These are phyloP conservation scores for Agaricales sp. DNA, from an alignment of 1,284 basidiomycete species.

Conservation along the genomic window DNA sequence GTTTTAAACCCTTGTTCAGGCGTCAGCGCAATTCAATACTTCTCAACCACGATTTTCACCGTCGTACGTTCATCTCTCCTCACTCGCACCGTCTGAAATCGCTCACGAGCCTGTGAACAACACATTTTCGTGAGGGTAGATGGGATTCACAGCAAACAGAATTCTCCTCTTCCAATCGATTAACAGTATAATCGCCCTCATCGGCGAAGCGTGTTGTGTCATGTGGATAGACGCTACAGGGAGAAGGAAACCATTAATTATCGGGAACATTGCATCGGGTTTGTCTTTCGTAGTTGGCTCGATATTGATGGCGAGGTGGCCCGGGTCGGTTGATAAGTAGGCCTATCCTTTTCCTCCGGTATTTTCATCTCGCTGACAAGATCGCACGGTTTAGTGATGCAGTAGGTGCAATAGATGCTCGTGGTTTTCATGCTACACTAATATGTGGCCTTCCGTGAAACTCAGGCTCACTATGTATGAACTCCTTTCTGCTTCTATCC, in stretches of 20 bases:
- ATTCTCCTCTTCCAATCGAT: slow-evolving; percentile 53
- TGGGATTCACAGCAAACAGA: slow-evolving; percentile 38
- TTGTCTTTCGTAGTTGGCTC: slow-evolving; percentile 41
- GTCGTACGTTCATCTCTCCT: slow-evolving; percentile 13
- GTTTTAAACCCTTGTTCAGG: slow-evolving; percentile 12
- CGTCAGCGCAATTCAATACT: slow-evolving; percentile 32
- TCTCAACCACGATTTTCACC: slow-evolving; percentile 26
- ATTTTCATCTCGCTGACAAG: neutral
- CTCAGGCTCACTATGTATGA: slow-evolving; percentile 22
- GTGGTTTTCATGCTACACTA: no score
- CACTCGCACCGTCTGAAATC: neutral
- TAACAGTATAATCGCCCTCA: slow-evolving; percentile 49
- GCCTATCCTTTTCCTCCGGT: slow-evolving; percentile 6
- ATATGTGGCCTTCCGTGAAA: no score
- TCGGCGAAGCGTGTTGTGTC: slow-evolving; percentile 46
- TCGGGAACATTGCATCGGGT: slow-evolving; percentile 43
- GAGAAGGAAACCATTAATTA: slow-evolving; percentile 40
- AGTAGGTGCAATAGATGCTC: no score
- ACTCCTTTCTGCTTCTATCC: neutral
- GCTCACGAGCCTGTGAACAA: neutral
- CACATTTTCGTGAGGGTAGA: no score
- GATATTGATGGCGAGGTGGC: slow-evolving; percentile 39
- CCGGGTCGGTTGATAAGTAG: slow-evolving; percentile 34
- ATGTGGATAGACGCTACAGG: slow-evolving; percentile 49
- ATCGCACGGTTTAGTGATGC: slow-evolving; percentile 17